Percentiles rank a stretch among this genome's conserved stretches.
These are phyloP conservation scores for Rubus parviflorus DNA, from an alignment of 306 rosid genomes.

Conservation along the genomic window DNA sequence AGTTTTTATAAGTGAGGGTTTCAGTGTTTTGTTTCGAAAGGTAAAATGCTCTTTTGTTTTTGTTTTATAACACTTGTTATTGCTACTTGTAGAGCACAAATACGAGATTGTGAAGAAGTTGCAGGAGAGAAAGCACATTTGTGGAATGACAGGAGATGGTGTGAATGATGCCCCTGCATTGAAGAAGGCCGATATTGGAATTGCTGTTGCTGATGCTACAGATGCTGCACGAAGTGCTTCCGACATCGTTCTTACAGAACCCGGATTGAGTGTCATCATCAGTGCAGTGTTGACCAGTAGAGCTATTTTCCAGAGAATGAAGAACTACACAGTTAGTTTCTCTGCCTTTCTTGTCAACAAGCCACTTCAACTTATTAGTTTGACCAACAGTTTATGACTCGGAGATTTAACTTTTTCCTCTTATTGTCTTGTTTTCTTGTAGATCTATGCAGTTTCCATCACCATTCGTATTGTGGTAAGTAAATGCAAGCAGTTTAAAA, in stretches of 20 bases:
- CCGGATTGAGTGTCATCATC: constrained; percentile 93
- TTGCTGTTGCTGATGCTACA: constrained; percentile 98
- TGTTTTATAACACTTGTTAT: constrained; percentile 12
- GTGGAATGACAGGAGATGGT: constrained; percentile 99
- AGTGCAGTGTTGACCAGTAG: constrained; percentile 98
- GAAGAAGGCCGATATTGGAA: constrained; percentile 98
- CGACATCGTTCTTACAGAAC: constrained; percentile 94
- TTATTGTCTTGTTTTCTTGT: constrained; percentile 25
- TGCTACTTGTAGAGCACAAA: constrained; percentile 67
- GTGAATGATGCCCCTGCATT: constrained; percentile 99
- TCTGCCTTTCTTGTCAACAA: constrained; percentile 7
- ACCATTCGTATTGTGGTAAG: constrained; percentile 99
- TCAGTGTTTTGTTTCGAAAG: background rate
- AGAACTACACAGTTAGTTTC: constrained; percentile 85
- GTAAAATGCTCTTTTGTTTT: background rate
- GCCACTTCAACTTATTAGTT: background rate
- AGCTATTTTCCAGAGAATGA: constrained; percentile 97
- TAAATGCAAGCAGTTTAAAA: constrained; percentile 13
- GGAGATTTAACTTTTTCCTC: background rate
- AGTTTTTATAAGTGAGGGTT: background rate
- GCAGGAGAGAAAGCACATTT: constrained; percentile 94
- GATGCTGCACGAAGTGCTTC: constrained; percentile 99
- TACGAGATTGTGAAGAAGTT: constrained; percentile 94
- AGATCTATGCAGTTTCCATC: constrained; percentile 99
- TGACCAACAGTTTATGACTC: constrained; percentile 10